Conservation (phyloP, 345 rosid species). For the rapeseed (Brassica napus) region DNA sequence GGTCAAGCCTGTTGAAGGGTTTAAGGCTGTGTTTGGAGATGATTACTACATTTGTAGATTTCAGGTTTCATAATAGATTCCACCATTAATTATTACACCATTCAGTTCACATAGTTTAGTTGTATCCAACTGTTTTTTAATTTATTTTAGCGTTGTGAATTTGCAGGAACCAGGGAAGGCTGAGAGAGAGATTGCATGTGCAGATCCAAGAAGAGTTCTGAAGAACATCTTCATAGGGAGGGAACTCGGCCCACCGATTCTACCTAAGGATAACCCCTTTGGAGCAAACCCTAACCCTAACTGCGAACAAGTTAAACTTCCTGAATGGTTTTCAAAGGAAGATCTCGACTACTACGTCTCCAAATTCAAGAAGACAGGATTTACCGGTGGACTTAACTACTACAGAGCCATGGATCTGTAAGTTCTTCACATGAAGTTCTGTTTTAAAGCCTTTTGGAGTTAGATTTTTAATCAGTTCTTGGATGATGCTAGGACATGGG, state of each 20-base stretch:
- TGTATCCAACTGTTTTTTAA: not conserved
- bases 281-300: conserved; percentile 23
- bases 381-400: conserved; percentile 78
- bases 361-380: conserved; percentile 55
- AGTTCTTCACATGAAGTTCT: conserved; percentile 4
- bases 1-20: conserved; percentile 52
- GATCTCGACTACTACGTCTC: conserved; percentile 53
- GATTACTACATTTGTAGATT: conserved; percentile 87
- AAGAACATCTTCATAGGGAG: conserved; percentile 44
- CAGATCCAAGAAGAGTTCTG: conserved; percentile 46
- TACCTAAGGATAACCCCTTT: conserved; percentile 52
- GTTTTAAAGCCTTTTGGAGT: not conserved
- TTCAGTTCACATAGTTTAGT: not conserved
- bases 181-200: conserved; percentile 54
- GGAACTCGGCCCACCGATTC: conserved; percentile 50
- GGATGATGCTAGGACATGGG: conserved; percentile 62
- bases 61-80: conserved; percentile 45
- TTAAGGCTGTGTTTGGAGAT: conserved; percentile 64
- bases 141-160: conserved; percentile 3
- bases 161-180: conserved; percentile 58
- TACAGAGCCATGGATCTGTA: conserved; percentile 77
- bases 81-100: not conserved
- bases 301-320: conserved; percentile 35
- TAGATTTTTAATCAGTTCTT: not conserved
- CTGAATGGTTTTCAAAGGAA: conserved; percentile 68